Base-by-base conservation (phyloP, 495 filamentous ascomycete genomes). In the Xylaria nigripes region DNA sequence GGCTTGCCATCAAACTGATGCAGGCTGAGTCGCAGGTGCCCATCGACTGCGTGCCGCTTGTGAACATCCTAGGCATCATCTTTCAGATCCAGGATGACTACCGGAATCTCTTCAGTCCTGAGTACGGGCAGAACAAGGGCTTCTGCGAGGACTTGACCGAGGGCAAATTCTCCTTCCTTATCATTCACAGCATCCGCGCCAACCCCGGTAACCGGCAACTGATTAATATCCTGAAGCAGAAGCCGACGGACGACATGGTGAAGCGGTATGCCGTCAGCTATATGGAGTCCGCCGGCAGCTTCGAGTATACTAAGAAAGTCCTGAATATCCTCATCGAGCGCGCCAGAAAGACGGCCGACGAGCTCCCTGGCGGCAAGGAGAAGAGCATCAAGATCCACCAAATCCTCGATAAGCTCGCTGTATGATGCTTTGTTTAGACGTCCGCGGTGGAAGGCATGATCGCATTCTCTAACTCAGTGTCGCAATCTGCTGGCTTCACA, bases 81-180 rank as follows among this genome's bases (percentile, higher is more conserved):
- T 98, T 92, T 75, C 91, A 96, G 69, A 95, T 96, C 73, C 86
- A 87, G 61, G 93, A 98, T 70, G 93, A 98, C 74, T 96, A 96
- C 73, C 79, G 89, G 56, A 98, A 98, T 67, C 81, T 98, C 18
- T 85, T 72, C 43, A 81, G 77, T 49, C 68, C 67, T 23, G 76
- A 82, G 55, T 96, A 96, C 72, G 83, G 86, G 45, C 73, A 83
- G 45, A 92, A 93, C 61, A 98, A 97, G 75, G 94, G 93, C 51
- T 82, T 95, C 57, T 95, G 89, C 68, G 93, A 98, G 74, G 93
- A 98, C 68, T 71, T 98, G 57, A 96, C 92, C 0, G 93, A 98
- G 73, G 93, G 93, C 40, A 98, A 98, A 78, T 98, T 97, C 74
- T 91, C 86, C 23, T 97, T 95, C 65, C 92, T 92, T 6, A 87